phyloP scores from a whole-genome alignment of 1,139 yeast genomes.

The Hanseniaspora sp. region DNA sequence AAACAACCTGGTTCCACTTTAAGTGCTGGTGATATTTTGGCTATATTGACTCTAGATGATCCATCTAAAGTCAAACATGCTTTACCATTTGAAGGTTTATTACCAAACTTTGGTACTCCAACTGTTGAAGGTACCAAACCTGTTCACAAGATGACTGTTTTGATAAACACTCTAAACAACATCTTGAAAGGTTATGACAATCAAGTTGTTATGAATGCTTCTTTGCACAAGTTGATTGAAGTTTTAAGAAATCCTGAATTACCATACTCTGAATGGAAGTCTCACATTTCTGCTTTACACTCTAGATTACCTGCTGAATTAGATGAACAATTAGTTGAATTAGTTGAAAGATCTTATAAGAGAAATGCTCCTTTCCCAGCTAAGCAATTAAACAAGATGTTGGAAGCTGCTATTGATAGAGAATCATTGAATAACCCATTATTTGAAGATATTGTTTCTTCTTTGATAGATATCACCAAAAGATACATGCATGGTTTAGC shows the following conservation, averaged over 20 bases:
- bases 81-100: constrained; percentile 83
- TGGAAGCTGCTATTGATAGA: constrained; percentile 33
- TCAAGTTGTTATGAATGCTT: constrained; percentile 81
- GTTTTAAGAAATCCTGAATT: constrained; percentile 67
- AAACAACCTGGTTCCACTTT: constrained; percentile 98
- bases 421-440: constrained; percentile 40
- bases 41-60: constrained; percentile 86
- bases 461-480: constrained; percentile 58
- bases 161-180: constrained; percentile 53
- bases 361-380: constrained; percentile 88
- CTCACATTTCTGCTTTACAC: constrained; percentile 79
- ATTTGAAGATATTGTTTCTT: constrained; percentile 53
- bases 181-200: constrained; percentile 87
- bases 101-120: constrained; percentile 82
- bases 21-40: constrained; percentile 91
- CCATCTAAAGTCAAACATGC: constrained; percentile 97
- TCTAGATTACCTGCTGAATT: constrained; percentile 74
- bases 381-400: constrained; percentile 55
- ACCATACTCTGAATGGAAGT: constrained; percentile 88
- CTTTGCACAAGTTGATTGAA: constrained; percentile 60
- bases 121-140: constrained; percentile 73
- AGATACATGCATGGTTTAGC: constrained; percentile 65
- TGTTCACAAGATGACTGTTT: constrained; percentile 56
- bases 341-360: constrained; percentile 56
- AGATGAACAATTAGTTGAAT: constrained; percentile 52